A percentile compares a stretch with the other conserved stretches of the same genome.
phyloP scores from a whole-genome alignment of 352 stramenopile genomes.

The Lagenidium sp. region DNA sequence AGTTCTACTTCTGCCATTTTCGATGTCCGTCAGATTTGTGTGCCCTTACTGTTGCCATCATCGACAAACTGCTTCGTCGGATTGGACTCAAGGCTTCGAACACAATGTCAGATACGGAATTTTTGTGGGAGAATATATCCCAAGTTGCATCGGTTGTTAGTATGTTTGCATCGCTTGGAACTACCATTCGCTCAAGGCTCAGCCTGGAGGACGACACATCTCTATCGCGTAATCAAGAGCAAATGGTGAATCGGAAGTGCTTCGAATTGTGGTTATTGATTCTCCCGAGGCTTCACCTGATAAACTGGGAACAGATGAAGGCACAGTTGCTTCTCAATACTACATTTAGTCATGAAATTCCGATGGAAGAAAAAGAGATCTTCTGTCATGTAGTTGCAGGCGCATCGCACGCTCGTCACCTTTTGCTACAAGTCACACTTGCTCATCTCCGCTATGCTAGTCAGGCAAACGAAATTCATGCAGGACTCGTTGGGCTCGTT shows the following conservation, averaged over 20 bases:
- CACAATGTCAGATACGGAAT: slow-evolving; percentile 19
- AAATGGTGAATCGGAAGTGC: slow-evolving; percentile 29
- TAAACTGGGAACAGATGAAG: slow-evolving; percentile 51
- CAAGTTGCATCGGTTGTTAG: slow-evolving; percentile 54
- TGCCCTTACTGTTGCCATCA: slow-evolving; percentile 26
- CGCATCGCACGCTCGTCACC: slow-evolving; percentile 19
- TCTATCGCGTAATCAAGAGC: slow-evolving; percentile 28
- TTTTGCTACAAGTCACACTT: slow-evolving; percentile 33
- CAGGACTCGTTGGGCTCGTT: neutral
- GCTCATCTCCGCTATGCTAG: slow-evolving; percentile 23
- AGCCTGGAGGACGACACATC: slow-evolving; percentile 10
- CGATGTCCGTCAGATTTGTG: slow-evolving; percentile 31
- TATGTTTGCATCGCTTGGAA: slow-evolving; percentile 6
- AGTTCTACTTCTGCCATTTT: slow-evolving; percentile 65
- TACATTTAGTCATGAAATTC: slow-evolving; percentile 31
- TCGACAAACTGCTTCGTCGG: slow-evolving; percentile 28
- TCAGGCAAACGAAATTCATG: slow-evolving; percentile 12
- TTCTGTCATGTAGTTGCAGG: slow-evolving; percentile 46
- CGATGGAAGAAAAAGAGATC: slow-evolving; percentile 45
- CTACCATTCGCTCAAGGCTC: neutral
- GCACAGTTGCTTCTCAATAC: slow-evolving; percentile 35
- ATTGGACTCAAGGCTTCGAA: slow-evolving; percentile 9
- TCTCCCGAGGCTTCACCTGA: slow-evolving; percentile 35
- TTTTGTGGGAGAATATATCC: slow-evolving; percentile 71
- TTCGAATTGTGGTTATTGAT: slow-evolving; percentile 61